Evolutionary conservation across 805 yeast genomes (phyloP), one percentile per base, ranked within the genome.

Genomic region (Ogataea salicorniae): DNA sequence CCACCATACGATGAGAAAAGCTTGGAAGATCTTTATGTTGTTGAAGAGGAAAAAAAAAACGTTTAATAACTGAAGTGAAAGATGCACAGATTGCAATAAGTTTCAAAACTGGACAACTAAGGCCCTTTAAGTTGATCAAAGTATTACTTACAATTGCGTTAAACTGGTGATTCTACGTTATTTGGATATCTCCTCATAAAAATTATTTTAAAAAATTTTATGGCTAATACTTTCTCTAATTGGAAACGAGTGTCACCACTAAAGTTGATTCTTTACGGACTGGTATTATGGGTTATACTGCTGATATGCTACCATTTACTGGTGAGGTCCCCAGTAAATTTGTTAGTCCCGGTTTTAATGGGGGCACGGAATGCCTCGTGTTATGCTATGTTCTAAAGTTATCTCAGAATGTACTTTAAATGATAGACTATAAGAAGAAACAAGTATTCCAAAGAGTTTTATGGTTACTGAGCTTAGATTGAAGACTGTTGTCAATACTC

Each of bases 351-450:
- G 80, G 80, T 0, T 75, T 72, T 58, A 69, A 71, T 39, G 80
- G 79, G 2, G 79, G 2, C 79, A 75, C 56, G 80, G 80, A 20
- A 74, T 75, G 78, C 77, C 79, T 34, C 60, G 78, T 37, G 70
- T 73, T 9, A 68, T 68, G 46, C 45, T 71, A 6, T 53, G 66
- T 39, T 76, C 73, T 15, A 67, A 70, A 46, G 74, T 72, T 1
- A 47, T 74, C 18, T 74, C 72, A 4, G 54, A 57, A 13, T 31
- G 31, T 18, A 44, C 57, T 16, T 18, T 36, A 8, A 5, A 43
- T 8, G 50, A 48, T 3, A 34, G 6, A 36, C 22, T 1, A 42
- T 42, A 2, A 2, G 43, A 38, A 15, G 35, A 46, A 2, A 31
- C 55, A n/a, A 49, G 48, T 4, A 49, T 61, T 34, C 65, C 65